These are phyloP conservation scores for Plasmopara viticola DNA, from an alignment of 352 stramenopile species.

Conservation along the genomic window DNA sequence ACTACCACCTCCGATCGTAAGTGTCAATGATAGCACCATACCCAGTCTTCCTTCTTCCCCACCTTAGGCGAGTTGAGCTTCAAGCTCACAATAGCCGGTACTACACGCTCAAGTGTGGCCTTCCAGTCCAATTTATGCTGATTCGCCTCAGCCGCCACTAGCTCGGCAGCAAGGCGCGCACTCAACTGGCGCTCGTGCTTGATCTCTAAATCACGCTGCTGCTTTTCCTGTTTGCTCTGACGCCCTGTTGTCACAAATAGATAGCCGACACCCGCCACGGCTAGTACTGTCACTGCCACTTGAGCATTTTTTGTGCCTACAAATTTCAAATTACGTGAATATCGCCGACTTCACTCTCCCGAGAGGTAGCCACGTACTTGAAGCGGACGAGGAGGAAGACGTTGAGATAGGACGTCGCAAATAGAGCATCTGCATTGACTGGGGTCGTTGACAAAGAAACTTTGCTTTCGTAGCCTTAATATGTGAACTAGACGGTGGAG, in stretches of 20 bases:
- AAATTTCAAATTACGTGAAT: conserved; percentile 5
- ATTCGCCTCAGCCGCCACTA: conserved; percentile 59
- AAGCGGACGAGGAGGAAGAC: conserved; percentile 9
- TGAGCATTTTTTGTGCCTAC: conserved; percentile 22
- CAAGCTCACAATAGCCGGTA: conserved; percentile 82
- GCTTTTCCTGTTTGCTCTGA: conserved; percentile 42
- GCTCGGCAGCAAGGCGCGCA: conserved; percentile 51
- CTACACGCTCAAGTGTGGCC: conserved; percentile 72
- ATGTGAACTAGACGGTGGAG: conserved; percentile 2
- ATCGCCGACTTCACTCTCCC: conserved; percentile 3
- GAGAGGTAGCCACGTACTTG: conserved; percentile 17
- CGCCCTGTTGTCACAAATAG: conserved; percentile 38
- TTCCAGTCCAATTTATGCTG: conserved; percentile 78
- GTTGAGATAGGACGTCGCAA: conserved; percentile 17
- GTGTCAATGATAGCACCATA: conserved; percentile 6
- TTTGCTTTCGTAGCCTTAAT: background rate
- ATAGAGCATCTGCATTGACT: conserved; percentile 9
- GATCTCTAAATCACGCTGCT: conserved; percentile 62
- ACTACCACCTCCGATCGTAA: conserved; percentile 39
- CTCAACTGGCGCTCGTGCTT: conserved; percentile 54
- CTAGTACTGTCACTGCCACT: conserved; percentile 23
- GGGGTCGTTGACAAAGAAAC: background rate
- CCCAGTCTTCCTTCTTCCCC: background rate
- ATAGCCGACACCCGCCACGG: conserved; percentile 39
- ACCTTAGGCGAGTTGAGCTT: conserved; percentile 87